Base-by-base conservation (phyloP, 345 rosid genomes). In the Corymbia maculata region DNA sequence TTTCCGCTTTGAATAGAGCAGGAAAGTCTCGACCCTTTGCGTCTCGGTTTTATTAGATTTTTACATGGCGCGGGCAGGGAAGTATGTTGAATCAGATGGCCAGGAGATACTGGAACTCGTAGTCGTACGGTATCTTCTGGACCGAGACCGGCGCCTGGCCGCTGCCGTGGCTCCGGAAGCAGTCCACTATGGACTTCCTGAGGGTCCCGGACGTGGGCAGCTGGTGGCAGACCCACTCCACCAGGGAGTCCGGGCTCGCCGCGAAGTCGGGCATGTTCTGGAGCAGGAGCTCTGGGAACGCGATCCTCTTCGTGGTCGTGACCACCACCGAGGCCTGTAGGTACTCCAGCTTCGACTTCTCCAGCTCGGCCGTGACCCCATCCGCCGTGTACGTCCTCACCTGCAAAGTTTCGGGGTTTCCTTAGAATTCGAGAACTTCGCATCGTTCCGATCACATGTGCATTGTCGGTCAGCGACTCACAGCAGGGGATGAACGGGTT, bases 171-270 rank as follows among this genome's bases (percentile, higher is more conserved):
- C 93, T 88, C 89, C 96, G 93, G 91, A 95, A 96, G 93, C 97
- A 97, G 64, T 97, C 99, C 91, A 95, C 98, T 91, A 96, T 94
- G 86, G 99, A 96, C 90, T 96, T 97, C 91, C 99, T 95, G 32
- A 97, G 84, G 6, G 98, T 92, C 61, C 97, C 98, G 51, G 99
- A 96, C 22, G 98, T 94, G 10, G 98, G 98, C 86, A 97, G 89
- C 87, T 97, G 99, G 88, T 94, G 96, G 90, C 99, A 96, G 61
- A 97, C 94, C 99, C 99, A 97, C 91, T 96, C 96, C 55, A 92
- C 97, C 28, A 95, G 89, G 24, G 96, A 89, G 89, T 93, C 98
- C 9, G 93, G 89, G 87, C 91, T 95, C 87, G 80, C 66, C 13
- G 95, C 93, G 79, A 95, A 96, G 90, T 96, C 98, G 7, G 45